Percentiles rank a stretch among this genome's conserved stretches.
These are phyloP conservation scores for Pterocarpus macrocarpus DNA, from an alignment of 306 rosid genomes.

Conservation along the genomic window DNA sequence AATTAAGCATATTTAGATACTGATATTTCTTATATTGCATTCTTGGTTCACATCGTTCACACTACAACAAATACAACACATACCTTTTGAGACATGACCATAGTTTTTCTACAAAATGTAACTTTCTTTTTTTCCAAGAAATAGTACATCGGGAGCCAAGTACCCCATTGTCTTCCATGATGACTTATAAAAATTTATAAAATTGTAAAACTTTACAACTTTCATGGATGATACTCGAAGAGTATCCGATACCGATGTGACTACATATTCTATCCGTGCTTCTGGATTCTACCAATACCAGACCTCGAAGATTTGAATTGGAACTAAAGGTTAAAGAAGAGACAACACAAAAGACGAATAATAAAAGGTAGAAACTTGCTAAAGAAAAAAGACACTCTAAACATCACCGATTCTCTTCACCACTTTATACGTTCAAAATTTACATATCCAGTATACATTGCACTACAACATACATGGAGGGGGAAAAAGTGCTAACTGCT, in stretches of 20 bases:
- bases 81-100: too few species aligned
- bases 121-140: too few species aligned
- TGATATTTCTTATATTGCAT: too few species aligned
- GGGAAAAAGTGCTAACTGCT: background rate
- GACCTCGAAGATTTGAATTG: background rate
- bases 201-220: background rate
- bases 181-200: too few species aligned
- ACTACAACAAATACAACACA: too few species aligned
- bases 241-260: background rate
- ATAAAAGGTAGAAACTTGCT: conserved; percentile 1
- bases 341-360: conserved; percentile 17
- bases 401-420: conserved; percentile 30
- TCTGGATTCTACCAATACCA: background rate
- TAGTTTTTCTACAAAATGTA: too few species aligned
- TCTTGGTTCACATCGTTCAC: too few species aligned
- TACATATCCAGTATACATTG: conserved; percentile 46
- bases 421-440: conserved; percentile 43
- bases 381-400: conserved; percentile 3
- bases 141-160: too few species aligned
- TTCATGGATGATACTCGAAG: background rate
- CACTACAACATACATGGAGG: conserved; percentile 18
- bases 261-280: background rate
- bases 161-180: too few species aligned
- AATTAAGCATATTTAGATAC: too few species aligned
- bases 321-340: conserved; percentile 1